phyloP scores from a whole-genome alignment of 257 asterid species.

The Plantago elongata region DNA sequence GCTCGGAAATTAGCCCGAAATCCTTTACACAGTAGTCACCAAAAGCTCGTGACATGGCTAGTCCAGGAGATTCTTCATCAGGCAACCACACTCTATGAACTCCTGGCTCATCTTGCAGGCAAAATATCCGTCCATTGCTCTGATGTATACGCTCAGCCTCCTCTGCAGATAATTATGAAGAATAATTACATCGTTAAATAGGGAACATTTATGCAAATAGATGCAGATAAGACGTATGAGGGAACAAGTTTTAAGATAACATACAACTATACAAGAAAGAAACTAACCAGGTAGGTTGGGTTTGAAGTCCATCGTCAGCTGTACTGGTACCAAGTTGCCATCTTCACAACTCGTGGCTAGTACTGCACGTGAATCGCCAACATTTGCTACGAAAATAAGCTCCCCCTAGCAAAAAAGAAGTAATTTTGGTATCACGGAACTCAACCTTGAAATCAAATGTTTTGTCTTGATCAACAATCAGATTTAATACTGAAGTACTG shows the following conservation, averaged over 20 bases:
- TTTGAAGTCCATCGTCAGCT: slow-evolving; percentile 86
- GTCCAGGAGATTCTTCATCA: slow-evolving; percentile 74
- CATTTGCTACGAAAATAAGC: slow-evolving; percentile 60
- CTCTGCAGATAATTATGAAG: slow-evolving; percentile 39
- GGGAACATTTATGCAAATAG: background rate
- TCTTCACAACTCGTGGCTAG: slow-evolving; percentile 63
- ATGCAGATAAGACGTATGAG: background rate
- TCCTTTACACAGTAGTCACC: slow-evolving; percentile 87
- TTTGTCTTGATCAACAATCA: no score
- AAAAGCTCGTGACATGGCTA: slow-evolving; percentile 95
- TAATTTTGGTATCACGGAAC: slow-evolving; percentile 1
- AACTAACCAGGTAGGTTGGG: slow-evolving; percentile 84
- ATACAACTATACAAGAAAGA: slow-evolving; percentile 4
- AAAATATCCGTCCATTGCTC: slow-evolving; percentile 68
- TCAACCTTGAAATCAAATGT: background rate
- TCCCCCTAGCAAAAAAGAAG: slow-evolving; percentile 59
- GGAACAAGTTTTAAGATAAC: background rate
- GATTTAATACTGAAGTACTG: background rate
- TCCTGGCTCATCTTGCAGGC: slow-evolving; percentile 81
- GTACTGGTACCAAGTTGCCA: slow-evolving; percentile 64
- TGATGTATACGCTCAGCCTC: slow-evolving; percentile 71
- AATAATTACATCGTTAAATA: background rate
- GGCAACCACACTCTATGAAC: slow-evolving; percentile 90
- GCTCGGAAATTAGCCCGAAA: slow-evolving; percentile 85
- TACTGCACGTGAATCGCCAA: slow-evolving; percentile 96